Percentiles rank a stretch among this genome's conserved stretches.
Evolutionary conservation across 208 protist species (phyloP).

Genomic region (Leishmania tropica): DNA sequence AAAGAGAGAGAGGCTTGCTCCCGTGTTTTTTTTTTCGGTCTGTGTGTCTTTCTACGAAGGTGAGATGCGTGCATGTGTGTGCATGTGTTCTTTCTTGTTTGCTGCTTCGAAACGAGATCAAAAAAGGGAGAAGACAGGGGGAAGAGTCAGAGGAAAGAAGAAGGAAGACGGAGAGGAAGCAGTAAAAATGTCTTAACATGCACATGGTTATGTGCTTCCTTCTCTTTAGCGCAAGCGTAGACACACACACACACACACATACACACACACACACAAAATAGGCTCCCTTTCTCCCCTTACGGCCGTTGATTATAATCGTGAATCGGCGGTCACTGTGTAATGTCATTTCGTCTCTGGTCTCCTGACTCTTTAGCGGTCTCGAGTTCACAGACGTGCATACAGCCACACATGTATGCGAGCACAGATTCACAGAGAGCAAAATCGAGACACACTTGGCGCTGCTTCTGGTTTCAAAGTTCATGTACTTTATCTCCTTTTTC

Average conservation of each 20-base stretch:
- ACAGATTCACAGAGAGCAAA: constrained; percentile 4
- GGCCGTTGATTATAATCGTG: background rate
- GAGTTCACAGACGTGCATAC: background rate
- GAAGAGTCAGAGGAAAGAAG: background rate
- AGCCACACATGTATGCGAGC: background rate
- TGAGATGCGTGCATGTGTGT: background rate
- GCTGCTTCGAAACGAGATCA: background rate
- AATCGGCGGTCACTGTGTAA: background rate
- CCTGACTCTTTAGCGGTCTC: background rate
- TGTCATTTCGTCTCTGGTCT: background rate
- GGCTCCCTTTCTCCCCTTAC: background rate
- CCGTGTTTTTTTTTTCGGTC: too few relatives aligned
- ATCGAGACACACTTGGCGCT: background rate
- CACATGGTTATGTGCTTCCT: background rate
- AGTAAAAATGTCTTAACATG: background rate
- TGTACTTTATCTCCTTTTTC: background rate
- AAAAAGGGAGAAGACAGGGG: background rate
- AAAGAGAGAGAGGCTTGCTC: background rate
- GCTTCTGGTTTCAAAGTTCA: background rate
- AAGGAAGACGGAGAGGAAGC: background rate
- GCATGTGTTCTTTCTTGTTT: background rate
- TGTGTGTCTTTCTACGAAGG: background rate
- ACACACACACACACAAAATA: background rate
- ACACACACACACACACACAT: background rate
- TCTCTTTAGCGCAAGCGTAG: background rate